These are phyloP conservation scores for Ramaria sp. DNA, from an alignment of 768 basidiomycete species.

Conservation along the genomic window DNA sequence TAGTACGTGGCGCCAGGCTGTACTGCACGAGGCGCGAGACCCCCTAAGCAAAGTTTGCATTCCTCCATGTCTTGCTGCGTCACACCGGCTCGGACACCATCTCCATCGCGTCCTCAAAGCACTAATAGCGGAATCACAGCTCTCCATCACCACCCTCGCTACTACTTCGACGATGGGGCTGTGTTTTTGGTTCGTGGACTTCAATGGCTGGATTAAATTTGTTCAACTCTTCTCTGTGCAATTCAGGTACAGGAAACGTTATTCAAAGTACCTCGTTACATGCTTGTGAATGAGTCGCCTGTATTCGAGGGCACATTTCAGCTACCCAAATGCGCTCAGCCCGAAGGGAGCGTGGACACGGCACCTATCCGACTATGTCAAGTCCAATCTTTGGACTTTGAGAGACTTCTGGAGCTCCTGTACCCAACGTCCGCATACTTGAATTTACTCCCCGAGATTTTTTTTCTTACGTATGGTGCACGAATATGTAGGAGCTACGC, in stretches of 20 bases:
- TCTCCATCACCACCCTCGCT: neutral
- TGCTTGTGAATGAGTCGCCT: neutral
- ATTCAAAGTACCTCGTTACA: neutral
- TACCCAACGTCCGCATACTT: neutral
- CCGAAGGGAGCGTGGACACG: neutral
- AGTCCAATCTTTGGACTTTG: neutral
- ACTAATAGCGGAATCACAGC: neutral
- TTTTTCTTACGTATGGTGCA: too few relatives aligned
- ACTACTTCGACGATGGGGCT: neutral
- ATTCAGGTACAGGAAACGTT: neutral
- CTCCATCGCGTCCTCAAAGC: too few relatives aligned
- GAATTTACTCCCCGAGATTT: too few relatives aligned
- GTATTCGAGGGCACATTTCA: neutral
- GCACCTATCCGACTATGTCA: neutral
- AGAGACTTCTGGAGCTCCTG: neutral
- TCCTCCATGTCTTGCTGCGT: too few relatives aligned
- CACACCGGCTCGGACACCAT: too few relatives aligned
- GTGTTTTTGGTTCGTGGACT: neutral
- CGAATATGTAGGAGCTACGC: neutral
- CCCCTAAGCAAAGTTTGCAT: too few relatives aligned
- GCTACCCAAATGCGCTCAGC: neutral
- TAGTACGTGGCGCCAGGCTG: too few relatives aligned
- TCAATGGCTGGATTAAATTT: neutral
- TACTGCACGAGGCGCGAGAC: too few relatives aligned
- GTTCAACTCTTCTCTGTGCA: neutral